These are phyloP conservation scores for Cyclotella sp. DNA, from an alignment of 108 stramenopile species.

Conservation along the genomic window DNA sequence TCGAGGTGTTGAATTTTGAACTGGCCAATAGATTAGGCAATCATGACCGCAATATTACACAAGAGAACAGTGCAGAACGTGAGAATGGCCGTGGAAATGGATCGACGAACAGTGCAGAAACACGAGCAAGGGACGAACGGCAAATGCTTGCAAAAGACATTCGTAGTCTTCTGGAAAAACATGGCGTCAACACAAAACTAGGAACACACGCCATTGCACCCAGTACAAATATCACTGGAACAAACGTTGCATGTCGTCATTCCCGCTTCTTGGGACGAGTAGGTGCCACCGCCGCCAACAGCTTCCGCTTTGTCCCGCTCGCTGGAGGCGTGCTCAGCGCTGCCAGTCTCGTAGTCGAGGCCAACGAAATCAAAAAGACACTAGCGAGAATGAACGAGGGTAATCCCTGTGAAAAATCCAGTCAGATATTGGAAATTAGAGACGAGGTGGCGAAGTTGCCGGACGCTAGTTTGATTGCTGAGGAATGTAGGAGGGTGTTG, in stretches of 20 bases:
- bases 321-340: constrained; percentile 47
- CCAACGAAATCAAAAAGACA: constrained; percentile 42
- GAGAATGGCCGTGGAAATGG: not conserved
- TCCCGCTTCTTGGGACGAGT: constrained; percentile 44
- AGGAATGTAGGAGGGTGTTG: constrained; percentile 41
- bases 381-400: constrained; percentile 45
- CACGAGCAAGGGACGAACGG: not conserved
- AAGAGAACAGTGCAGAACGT: constrained; percentile 5
- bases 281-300: constrained; percentile 33
- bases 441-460: constrained; percentile 42
- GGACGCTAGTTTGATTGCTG: constrained; percentile 42
- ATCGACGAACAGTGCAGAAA: not conserved
- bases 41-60: not conserved
- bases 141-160: constrained; percentile 27
- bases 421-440: constrained; percentile 26
- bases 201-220: constrained; percentile 4
- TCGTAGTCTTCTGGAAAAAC: constrained; percentile 30
- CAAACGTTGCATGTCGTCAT: constrained; percentile 30
- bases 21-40: constrained; percentile 37
- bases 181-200: constrained; percentile 9
- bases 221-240: not conserved
- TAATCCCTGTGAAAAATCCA: constrained; percentile 49
- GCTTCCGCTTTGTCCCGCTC: constrained; percentile 37
- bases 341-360: constrained; percentile 41
- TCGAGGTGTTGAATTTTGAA: constrained; percentile 63